These are phyloP conservation scores for Dipodascus albidus DNA, from an alignment of 805 yeast species.

Conservation along the genomic window DNA sequence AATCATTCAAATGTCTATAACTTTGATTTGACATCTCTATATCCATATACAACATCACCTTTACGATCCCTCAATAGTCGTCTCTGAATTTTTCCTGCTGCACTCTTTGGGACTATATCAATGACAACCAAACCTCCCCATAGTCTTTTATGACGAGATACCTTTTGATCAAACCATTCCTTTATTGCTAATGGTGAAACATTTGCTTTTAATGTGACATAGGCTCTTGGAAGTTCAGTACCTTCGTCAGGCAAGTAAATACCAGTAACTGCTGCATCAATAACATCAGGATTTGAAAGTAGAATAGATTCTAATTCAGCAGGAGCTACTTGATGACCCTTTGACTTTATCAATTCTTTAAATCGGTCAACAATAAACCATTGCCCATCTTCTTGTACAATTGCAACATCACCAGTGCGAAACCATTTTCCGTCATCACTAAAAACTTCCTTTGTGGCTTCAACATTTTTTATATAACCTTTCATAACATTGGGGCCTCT, in stretches of 20 bases:
- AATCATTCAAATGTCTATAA: slow-evolving; percentile 1
- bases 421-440: slow-evolving; percentile 41
- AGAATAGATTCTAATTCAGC: slow-evolving; percentile 87
- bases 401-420: slow-evolving; percentile 46
- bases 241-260: slow-evolving; percentile 58
- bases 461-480: slow-evolving; percentile 38
- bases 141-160: slow-evolving; percentile 27
- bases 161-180: slow-evolving; percentile 26
- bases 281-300: slow-evolving; percentile 61
- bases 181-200: slow-evolving; percentile 18
- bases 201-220: slow-evolving; percentile 18
- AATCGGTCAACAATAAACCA: slow-evolving; percentile 45
- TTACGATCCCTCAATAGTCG: slow-evolving; percentile 61
- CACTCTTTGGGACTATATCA: slow-evolving; percentile 81
- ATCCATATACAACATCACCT: slow-evolving; percentile 13
- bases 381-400: slow-evolving; percentile 27
- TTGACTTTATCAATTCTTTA: slow-evolving; percentile 53
- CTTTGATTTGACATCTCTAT: slow-evolving; percentile 4
- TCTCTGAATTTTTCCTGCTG: slow-evolving; percentile 92
- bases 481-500: slow-evolving; percentile 46
- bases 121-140: slow-evolving; percentile 50
- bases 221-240: slow-evolving; percentile 47
- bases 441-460: slow-evolving; percentile 36
- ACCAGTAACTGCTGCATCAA: slow-evolving; percentile 87
- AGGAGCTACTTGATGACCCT: slow-evolving; percentile 87